These are phyloP conservation scores for Lipomyces sp. DNA, from an alignment of 805 yeast species.

Conservation along the genomic window DNA sequence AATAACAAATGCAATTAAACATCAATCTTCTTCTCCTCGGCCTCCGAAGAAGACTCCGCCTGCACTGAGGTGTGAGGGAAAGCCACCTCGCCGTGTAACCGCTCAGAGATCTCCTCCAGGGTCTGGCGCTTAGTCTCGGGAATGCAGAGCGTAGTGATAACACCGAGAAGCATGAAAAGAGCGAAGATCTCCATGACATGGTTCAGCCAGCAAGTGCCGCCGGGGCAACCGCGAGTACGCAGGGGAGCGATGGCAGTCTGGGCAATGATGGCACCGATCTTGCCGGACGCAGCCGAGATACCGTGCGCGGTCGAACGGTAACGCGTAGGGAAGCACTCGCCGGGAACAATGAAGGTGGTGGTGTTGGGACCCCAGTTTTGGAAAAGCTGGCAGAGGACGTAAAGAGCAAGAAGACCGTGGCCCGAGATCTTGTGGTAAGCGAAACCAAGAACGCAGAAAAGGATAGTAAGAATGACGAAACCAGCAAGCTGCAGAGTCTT, in stretches of 20 bases:
- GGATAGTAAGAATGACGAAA: conserved; percentile 63
- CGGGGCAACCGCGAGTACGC: conserved; percentile 71
- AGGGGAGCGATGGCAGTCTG: conserved; percentile 54
- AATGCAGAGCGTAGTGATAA: conserved; percentile 58
- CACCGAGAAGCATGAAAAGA: conserved; percentile 82
- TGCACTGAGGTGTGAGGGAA: not conserved
- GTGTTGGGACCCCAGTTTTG: conserved; percentile 91
- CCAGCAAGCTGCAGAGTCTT: conserved; percentile 77
- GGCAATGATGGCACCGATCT: conserved; percentile 89
- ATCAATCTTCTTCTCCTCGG: conserved; percentile 13
- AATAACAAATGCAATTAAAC: not conserved
- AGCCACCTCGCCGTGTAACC: conserved; percentile 65
- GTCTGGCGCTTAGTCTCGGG: conserved; percentile 94
- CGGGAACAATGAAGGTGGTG: conserved; percentile 87
- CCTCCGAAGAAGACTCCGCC: conserved; percentile 5
- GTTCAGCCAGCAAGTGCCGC: conserved; percentile 72
- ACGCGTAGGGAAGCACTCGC: conserved; percentile 91
- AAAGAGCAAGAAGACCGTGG: conserved; percentile 69
- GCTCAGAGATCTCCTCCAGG: conserved; percentile 76
- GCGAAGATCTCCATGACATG: conserved; percentile 95
- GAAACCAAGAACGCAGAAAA: conserved; percentile 80
- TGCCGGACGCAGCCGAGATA: conserved; percentile 88
- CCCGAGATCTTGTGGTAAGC: conserved; percentile 69
- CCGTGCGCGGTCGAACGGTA: conserved; percentile 96
- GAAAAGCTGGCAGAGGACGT: conserved; percentile 81